Evolutionary conservation across 306 rosid genomes (phyloP).

Genomic region (Prunus mume): DNA sequence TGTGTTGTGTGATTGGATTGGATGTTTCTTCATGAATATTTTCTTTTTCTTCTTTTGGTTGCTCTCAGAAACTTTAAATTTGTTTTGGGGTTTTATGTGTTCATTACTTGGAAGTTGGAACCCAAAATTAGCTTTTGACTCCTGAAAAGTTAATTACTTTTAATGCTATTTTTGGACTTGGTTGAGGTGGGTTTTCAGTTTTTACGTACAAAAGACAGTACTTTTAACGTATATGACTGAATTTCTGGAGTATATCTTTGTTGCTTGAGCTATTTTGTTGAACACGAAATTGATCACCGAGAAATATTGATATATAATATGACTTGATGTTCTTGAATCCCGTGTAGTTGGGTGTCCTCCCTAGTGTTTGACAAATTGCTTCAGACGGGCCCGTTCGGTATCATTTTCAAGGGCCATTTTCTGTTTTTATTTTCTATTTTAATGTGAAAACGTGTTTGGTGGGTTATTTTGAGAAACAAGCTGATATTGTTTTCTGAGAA

Average conservation of each 20-base stretch:
- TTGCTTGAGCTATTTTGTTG: too few relatives aligned
- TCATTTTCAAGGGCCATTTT: too few relatives aligned
- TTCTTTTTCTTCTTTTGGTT: background rate
- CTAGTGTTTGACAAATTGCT: slow-evolving; percentile 1
- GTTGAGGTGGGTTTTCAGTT: background rate
- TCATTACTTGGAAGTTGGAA: background rate
- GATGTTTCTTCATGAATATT: background rate
- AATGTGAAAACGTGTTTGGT: too few relatives aligned
- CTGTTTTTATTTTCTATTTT: too few relatives aligned
- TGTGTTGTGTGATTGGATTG: background rate
- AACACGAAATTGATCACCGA: background rate
- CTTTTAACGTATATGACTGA: background rate
- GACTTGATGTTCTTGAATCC: background rate
- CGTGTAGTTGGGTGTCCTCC: background rate
- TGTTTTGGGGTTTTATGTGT: background rate
- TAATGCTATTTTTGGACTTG: background rate
- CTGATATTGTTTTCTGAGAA: too few relatives aligned
- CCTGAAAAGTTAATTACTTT: background rate
- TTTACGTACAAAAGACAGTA: background rate
- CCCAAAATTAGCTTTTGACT: background rate
- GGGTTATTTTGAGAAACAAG: background rate
- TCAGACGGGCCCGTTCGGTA: background rate
- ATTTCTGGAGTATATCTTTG: background rate
- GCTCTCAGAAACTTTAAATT: background rate
- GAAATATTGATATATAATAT: background rate